Evolutionary conservation across 2,329 filamentous ascomycete species (phyloP).

Genomic region (Metarhizium guizhouense): DNA sequence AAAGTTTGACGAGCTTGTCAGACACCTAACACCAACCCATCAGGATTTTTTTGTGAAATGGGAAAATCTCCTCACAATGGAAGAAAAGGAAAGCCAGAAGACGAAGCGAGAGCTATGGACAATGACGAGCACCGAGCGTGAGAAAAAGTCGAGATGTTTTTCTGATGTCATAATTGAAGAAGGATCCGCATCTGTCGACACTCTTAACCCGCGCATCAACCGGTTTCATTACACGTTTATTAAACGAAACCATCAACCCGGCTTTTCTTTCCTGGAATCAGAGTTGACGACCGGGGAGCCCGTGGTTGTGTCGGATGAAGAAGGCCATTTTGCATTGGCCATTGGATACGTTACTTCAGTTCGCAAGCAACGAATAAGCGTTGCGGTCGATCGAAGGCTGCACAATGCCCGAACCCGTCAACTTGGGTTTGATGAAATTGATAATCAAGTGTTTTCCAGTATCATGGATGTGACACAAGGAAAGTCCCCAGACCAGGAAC

Average conservation of each 20-base stretch:
- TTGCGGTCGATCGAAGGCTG: slow-evolving; percentile 82
- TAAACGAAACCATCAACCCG: slow-evolving; percentile 52
- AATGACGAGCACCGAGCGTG: slow-evolving; percentile 81
- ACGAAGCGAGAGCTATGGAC: slow-evolving; percentile 90
- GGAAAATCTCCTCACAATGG: slow-evolving; percentile 87
- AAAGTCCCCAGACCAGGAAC: slow-evolving; percentile 40
- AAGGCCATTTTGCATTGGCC: slow-evolving; percentile 88
- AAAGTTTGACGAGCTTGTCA: slow-evolving; percentile 73
- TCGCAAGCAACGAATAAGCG: slow-evolving; percentile 65
- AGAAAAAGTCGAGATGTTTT: slow-evolving; percentile 84
- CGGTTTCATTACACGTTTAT: slow-evolving; percentile 79
- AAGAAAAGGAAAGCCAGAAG: slow-evolving; percentile 84
- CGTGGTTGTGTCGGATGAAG: slow-evolving; percentile 91
- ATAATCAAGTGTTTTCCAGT: slow-evolving; percentile 80
- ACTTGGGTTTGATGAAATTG: slow-evolving; percentile 62
- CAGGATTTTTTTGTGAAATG: slow-evolving; percentile 87
- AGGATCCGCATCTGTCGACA: slow-evolving; percentile 62
- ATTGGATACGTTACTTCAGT: slow-evolving; percentile 83
- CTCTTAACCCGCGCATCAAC: slow-evolving; percentile 73
- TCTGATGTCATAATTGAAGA: slow-evolving; percentile 77
- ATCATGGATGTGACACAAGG: slow-evolving; percentile 74
- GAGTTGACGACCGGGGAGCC: slow-evolving; percentile 83
- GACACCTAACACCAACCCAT: slow-evolving; percentile 65
- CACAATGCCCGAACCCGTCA: slow-evolving; percentile 76
- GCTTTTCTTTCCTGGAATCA: slow-evolving; percentile 84